A percentile compares a stretch with the other conserved stretches of the same genome.
These are phyloP conservation scores for Psilocybe azurescens DNA, from an alignment of 768 basidiomycete genomes.

Conservation along the genomic window DNA sequence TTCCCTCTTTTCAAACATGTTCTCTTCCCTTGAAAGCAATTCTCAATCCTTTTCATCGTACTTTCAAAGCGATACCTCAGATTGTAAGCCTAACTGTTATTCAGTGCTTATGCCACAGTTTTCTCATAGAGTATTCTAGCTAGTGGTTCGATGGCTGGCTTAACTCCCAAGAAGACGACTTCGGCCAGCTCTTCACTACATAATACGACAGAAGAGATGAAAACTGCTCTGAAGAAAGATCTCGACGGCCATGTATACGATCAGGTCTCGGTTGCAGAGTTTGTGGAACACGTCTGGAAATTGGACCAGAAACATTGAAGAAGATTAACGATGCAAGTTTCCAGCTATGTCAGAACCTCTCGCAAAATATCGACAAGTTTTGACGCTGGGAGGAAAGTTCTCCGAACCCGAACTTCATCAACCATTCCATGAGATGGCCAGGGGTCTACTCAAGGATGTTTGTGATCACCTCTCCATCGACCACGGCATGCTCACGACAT, in stretches of 20 bases:
- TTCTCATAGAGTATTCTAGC: background rate
- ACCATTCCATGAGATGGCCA: background rate
- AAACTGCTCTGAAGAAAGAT: background rate
- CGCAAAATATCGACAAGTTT: background rate
- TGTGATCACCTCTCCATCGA: background rate
- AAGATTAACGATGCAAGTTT: background rate
- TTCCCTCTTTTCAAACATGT: background rate
- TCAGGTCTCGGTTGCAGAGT: background rate
- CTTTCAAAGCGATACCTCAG: background rate
- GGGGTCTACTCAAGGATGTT: background rate
- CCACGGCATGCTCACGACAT: background rate
- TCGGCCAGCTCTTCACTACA: background rate
- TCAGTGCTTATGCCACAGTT: background rate
- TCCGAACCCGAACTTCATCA: background rate
- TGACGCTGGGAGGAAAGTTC: background rate
- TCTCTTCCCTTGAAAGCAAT: background rate
- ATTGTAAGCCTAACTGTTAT: background rate
- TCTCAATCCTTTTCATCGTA: background rate
- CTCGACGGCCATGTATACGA: background rate
- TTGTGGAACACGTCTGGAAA: background rate
- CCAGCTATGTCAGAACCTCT: background rate
- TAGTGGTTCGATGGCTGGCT: background rate
- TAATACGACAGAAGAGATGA: no score
- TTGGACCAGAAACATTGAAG: background rate
- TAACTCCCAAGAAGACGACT: background rate